Evolutionary conservation across 176 grass and related monocot genomes (phyloP).

Genomic region (Eragrostis nindensis): DNA sequence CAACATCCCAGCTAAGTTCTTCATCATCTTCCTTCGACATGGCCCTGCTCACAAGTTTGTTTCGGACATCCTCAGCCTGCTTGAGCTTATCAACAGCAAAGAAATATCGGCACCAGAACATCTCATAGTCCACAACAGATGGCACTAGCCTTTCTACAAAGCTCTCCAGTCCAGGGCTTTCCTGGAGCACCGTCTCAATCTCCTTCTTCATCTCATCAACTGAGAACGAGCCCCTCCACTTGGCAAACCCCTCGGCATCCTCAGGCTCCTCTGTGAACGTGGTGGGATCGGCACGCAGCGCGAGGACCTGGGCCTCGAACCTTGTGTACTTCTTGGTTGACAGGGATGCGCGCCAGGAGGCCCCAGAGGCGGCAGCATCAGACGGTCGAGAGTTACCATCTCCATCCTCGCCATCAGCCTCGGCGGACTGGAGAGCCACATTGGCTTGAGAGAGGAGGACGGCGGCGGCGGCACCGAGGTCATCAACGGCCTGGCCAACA

Average conservation of each 20-base stretch:
- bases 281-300: conserved; percentile 60
- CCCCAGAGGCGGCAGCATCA: conserved; percentile 24
- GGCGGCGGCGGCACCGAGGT: conserved; percentile 55
- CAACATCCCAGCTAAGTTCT: conserved; percentile 77
- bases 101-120: conserved; percentile 86
- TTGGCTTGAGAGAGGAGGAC: conserved; percentile 76
- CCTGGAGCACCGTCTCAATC: conserved; percentile 68
- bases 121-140: conserved; percentile 69
- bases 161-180: conserved; percentile 78
- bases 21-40: conserved; percentile 78
- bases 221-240: conserved; percentile 63
- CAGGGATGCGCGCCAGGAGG: conserved; percentile 50
- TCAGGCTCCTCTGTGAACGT: conserved; percentile 76
- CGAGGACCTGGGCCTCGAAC: conserved; percentile 82
- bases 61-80: conserved; percentile 84
- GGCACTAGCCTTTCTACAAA: conserved; percentile 96
- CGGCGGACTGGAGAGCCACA: conserved; percentile 63
- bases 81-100: conserved; percentile 82
- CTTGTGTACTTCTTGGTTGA: conserved; percentile 73
- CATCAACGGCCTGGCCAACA: conserved; percentile 76
- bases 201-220: conserved; percentile 55
- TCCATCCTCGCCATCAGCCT: conserved; percentile 34
- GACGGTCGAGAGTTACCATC: conserved; percentile 36
- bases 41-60: conserved; percentile 81
- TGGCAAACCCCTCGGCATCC: conserved; percentile 59